Evolutionary conservation across 257 asterid genomes (phyloP).

Genomic region (Solanum appendiculatum): DNA sequence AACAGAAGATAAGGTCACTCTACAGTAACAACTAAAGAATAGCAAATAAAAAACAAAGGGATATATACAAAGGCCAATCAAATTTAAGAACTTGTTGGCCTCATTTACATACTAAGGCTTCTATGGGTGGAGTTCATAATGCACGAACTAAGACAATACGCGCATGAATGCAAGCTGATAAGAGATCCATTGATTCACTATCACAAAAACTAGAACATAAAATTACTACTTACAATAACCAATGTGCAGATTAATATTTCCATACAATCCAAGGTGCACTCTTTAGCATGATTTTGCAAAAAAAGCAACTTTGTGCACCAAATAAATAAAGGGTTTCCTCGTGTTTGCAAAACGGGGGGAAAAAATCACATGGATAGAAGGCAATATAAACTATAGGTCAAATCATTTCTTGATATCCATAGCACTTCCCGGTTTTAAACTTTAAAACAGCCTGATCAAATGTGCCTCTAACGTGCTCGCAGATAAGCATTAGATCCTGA

Average conservation of each 20-base stretch:
- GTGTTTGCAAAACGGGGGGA: neutral
- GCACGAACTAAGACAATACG: neutral
- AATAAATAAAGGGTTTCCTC: neutral
- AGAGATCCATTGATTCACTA: neutral
- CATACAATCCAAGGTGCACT: neutral
- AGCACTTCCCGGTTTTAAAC: slow-evolving; percentile 35
- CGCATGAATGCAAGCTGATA: neutral
- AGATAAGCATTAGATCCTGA: slow-evolving; percentile 65
- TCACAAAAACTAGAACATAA: neutral
- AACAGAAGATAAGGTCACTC: neutral
- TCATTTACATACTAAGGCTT: neutral
- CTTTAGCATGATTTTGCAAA: neutral
- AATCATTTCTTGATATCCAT: slow-evolving; percentile 19
- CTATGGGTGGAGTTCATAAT: neutral
- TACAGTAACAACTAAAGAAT: neutral
- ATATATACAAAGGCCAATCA: neutral
- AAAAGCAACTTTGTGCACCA: neutral
- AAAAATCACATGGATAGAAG: neutral
- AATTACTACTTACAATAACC: neutral
- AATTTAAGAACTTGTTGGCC: neutral
- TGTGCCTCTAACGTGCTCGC: slow-evolving; percentile 60
- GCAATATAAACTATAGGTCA: neutral
- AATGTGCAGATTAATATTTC: neutral
- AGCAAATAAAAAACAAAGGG: neutral
- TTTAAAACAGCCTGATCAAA: slow-evolving; percentile 57